phyloP scores from a whole-genome alignment of 495 filamentous ascomycete genomes.

The Pseudomonodictys pantanalensis region DNA sequence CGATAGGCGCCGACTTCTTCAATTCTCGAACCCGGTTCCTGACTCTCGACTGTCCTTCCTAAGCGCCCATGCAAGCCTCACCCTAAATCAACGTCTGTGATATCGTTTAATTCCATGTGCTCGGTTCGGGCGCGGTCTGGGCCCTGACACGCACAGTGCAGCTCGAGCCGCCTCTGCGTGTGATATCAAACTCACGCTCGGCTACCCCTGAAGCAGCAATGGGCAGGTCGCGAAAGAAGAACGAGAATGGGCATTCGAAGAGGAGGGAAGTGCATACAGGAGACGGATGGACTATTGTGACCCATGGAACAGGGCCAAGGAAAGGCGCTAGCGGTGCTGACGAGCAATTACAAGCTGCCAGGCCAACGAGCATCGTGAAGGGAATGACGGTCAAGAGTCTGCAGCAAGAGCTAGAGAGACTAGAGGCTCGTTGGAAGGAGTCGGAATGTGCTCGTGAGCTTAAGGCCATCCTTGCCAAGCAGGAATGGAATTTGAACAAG shows the following conservation, averaged over 20 bases:
- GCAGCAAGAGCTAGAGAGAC: conserved; percentile 1
- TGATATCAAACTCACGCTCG: too few relatives aligned
- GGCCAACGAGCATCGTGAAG: conserved; percentile 2
- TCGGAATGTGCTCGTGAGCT: conserved; percentile 5
- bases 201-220: neutral
- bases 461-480: neutral
- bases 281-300: conserved; percentile 28
- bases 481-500: conserved; percentile 7
- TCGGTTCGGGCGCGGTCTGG: neutral
- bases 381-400: conserved; percentile 20
- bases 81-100: neutral
- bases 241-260: conserved; percentile 17
- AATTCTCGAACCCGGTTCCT: neutral
- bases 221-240: neutral
- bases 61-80: conserved; percentile 25
- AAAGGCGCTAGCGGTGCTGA: neutral
- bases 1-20: neutral
- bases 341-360: neutral
- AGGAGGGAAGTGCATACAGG: conserved; percentile 3
- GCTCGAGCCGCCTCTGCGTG: too few relatives aligned
- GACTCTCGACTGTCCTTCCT: neutral
- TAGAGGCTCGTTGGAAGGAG: conserved; percentile 6
- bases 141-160: neutral
- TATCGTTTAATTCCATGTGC: neutral
- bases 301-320: neutral